These are phyloP conservation scores for Truncatella angustata DNA, from an alignment of 2,329 filamentous ascomycete genomes.

Conservation along the genomic window DNA sequence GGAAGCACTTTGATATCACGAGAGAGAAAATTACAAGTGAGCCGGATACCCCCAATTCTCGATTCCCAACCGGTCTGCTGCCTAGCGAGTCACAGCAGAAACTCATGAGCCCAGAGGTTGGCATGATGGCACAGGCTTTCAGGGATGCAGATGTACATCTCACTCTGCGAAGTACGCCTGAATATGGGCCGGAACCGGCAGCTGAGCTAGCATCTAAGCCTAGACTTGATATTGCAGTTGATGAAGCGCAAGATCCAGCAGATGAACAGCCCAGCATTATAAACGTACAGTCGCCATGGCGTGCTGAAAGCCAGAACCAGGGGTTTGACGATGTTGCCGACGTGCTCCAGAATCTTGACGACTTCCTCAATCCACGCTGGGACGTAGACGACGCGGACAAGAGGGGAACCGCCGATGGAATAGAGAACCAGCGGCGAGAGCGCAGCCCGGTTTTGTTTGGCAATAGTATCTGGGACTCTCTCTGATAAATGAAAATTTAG, in stretches of 20 bases:
- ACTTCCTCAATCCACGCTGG: conserved; percentile 40
- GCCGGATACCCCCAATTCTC: conserved; percentile 28
- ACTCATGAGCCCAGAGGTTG: conserved; percentile 36
- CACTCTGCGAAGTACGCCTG: conserved; percentile 8
- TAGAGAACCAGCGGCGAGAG: background rate
- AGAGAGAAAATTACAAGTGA: conserved; percentile 21
- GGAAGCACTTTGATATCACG: conserved; percentile 39
- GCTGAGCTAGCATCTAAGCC: too few species aligned
- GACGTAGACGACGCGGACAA: conserved; percentile 36
- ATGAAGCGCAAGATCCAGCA: conserved; percentile 8
- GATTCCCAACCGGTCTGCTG: conserved; percentile 31
- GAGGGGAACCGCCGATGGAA: conserved; percentile 16
- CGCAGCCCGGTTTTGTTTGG: background rate
- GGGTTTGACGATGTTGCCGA: conserved; percentile 41
- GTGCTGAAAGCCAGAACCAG: conserved; percentile 18
- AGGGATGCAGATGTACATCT: conserved; percentile 38
- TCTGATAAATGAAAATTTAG: background rate
- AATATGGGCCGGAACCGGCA: too few species aligned
- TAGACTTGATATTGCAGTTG: conserved; percentile 2
- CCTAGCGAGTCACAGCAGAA: conserved; percentile 42
- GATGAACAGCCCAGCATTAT: conserved; percentile 10
- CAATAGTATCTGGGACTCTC: background rate
- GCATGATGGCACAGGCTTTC: conserved; percentile 50
- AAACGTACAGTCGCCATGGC: conserved; percentile 29
- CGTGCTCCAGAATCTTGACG: conserved; percentile 43